A percentile compares a stretch with the other conserved stretches of the same genome.
phyloP scores from a whole-genome alignment of 768 basidiomycete species.

The Tulasnella sp. region DNA sequence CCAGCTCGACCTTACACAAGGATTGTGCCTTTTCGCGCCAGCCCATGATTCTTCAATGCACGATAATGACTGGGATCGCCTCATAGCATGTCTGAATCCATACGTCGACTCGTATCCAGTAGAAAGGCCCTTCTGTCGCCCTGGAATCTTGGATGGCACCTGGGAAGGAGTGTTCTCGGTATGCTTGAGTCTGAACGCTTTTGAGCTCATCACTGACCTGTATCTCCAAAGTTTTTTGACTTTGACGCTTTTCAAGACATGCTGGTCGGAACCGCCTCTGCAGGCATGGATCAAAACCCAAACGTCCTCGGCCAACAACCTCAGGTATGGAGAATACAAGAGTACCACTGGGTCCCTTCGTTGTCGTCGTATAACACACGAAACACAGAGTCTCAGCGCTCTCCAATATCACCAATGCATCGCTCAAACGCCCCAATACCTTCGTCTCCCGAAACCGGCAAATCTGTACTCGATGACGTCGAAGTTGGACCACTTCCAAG shows the following conservation, averaged over 20 bases:
- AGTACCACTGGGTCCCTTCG: conserved; percentile 38
- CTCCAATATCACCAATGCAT: neutral
- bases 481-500: conserved; percentile 27
- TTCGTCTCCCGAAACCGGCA: neutral
- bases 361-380: neutral
- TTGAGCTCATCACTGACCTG: neutral
- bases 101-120: conserved; percentile 5
- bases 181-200: neutral
- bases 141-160: conserved; percentile 15
- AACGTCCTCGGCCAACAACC: conserved; percentile 66
- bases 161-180: conserved; percentile 19
- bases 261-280: conserved; percentile 37
- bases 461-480: conserved; percentile 24
- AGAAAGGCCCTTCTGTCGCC: conserved; percentile 1
- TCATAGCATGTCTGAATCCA: conserved; percentile 11
- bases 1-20: no score
- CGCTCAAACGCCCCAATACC: neutral
- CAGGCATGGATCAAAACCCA: no score
- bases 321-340: conserved; percentile 80
- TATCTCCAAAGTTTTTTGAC: conserved; percentile 46
- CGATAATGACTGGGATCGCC: conserved; percentile 4
- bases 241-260: conserved; percentile 54
- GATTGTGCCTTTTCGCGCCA: no score
- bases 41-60: conserved; percentile 8
- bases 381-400: neutral